Evolutionary conservation across 2,329 filamentous ascomycete genomes (phyloP).

Genomic region (Emmonsiellopsis sp.): DNA sequence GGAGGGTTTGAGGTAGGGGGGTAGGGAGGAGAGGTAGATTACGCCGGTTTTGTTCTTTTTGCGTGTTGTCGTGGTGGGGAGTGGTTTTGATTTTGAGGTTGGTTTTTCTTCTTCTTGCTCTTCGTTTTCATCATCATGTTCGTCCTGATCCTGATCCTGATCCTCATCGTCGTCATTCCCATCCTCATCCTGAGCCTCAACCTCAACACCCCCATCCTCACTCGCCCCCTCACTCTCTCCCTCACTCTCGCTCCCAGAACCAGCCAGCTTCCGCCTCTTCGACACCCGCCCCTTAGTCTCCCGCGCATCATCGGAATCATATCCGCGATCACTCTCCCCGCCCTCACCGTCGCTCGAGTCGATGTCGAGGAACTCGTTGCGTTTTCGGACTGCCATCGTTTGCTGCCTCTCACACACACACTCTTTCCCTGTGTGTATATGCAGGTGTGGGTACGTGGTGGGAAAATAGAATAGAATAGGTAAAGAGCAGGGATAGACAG

Average conservation of each 20-base stretch:
- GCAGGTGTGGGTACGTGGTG: background rate
- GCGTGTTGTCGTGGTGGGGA: slow-evolving; percentile 10
- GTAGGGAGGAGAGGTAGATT: slow-evolving; percentile 36
- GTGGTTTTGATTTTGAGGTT: slow-evolving; percentile 4
- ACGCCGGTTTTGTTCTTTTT: slow-evolving; percentile 31
- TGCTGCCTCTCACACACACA: background rate
- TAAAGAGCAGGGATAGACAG: background rate
- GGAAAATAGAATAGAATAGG: background rate
- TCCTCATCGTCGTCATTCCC: background rate
- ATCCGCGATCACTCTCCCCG: slow-evolving; percentile 26
- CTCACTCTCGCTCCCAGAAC: slow-evolving; percentile 16
- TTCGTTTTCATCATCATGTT: background rate
- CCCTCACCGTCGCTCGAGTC: slow-evolving; percentile 28
- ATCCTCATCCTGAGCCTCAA: slow-evolving; percentile 7
- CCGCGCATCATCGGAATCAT: slow-evolving; percentile 36
- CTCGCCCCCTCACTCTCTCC: slow-evolving; percentile 42
- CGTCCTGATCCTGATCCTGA: background rate
- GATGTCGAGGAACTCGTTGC: slow-evolving; percentile 31
- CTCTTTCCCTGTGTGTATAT: no score
- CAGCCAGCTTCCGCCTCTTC: slow-evolving; percentile 49
- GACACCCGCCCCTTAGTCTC: slow-evolving; percentile 37
- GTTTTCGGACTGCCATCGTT: slow-evolving; percentile 29
- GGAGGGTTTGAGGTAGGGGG: slow-evolving; percentile 39
- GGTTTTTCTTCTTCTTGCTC: slow-evolving; percentile 2
- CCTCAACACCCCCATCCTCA: slow-evolving; percentile 9